Evolutionary conservation across 805 yeast species (phyloP).

Genomic region (Candida incommunis): DNA sequence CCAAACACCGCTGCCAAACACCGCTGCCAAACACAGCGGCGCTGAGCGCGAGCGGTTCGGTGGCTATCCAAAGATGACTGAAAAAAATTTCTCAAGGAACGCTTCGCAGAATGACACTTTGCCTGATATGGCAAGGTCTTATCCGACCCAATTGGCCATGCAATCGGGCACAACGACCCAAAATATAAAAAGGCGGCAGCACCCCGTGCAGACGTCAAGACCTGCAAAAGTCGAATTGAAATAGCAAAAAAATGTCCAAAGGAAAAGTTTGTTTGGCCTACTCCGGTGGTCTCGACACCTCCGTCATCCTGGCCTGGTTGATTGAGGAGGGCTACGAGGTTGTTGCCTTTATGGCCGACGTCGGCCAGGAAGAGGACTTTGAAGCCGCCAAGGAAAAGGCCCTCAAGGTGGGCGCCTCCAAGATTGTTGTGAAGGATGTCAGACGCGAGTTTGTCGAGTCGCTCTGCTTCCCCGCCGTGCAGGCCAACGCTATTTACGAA

Average conservation of each 20-base stretch:
- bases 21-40: too few species aligned
- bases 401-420: conserved; percentile 90
- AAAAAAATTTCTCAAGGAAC: too few species aligned
- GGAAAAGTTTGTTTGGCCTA: conserved; percentile 99
- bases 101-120: too few species aligned
- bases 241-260: conserved; percentile 54
- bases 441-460: conserved; percentile 90
- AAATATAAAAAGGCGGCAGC: not conserved
- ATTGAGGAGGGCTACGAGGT: conserved; percentile 97
- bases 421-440: conserved; percentile 87
- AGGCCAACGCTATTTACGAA: conserved; percentile 94
- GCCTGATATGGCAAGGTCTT: too few species aligned
- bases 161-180: not conserved
- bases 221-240: conserved; percentile 1
- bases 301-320: conserved; percentile 95
- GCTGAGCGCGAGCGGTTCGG: too few species aligned
- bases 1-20: too few species aligned
- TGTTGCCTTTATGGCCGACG: conserved; percentile 94
- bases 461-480: conserved; percentile 92
- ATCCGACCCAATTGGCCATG: too few species aligned
- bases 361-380: conserved; percentile 99
- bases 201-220: too few species aligned
- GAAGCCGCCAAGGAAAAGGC: conserved; percentile 96
- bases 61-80: too few species aligned
- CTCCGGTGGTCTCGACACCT: conserved; percentile 98